Percentiles rank a stretch among this genome's conserved stretches.
These are phyloP conservation scores for Fusarium sp. DNA, from an alignment of 2,329 filamentous ascomycete species.

Conservation along the genomic window DNA sequence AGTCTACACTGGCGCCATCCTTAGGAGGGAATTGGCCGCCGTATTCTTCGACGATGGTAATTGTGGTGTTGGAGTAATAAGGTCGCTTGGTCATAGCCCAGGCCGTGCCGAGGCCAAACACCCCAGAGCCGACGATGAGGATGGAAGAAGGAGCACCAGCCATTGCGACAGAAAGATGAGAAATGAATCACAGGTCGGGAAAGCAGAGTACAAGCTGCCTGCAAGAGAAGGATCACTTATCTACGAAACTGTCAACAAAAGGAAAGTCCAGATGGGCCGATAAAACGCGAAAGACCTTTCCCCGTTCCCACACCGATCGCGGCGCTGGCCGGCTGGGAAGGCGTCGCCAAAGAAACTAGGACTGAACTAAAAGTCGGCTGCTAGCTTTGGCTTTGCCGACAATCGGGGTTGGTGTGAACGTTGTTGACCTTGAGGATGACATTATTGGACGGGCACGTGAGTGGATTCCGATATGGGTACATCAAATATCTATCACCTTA, in stretches of 20 bases:
- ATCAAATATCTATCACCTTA: neutral
- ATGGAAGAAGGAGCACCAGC: slow-evolving; percentile 61
- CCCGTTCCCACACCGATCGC: slow-evolving; percentile 44
- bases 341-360: slow-evolving; percentile 14
- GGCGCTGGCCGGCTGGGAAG: slow-evolving; percentile 37
- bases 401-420: slow-evolving; percentile 36
- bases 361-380: slow-evolving; percentile 25
- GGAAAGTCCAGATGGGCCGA: slow-evolving; percentile 29
- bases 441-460: slow-evolving; percentile 27
- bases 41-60: slow-evolving; percentile 71
- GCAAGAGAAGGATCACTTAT: slow-evolving; percentile 23
- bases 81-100: slow-evolving; percentile 75
- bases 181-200: slow-evolving; percentile 17
- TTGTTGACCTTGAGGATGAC: slow-evolving; percentile 2
- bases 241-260: slow-evolving; percentile 21
- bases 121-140: slow-evolving; percentile 76
- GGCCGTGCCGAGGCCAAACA: slow-evolving; percentile 72
- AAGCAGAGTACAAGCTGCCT: slow-evolving; percentile 16
- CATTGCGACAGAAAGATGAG: slow-evolving; percentile 44
- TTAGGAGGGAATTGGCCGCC: slow-evolving; percentile 68
- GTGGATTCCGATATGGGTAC: neutral
- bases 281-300: slow-evolving; percentile 38
- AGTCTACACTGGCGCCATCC: slow-evolving; percentile 72
- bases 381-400: slow-evolving; percentile 34
- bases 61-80: slow-evolving; percentile 63